Conservation (phyloP, 1,284 basidiomycete species). For the Singerocomus rubriflavus region DNA sequence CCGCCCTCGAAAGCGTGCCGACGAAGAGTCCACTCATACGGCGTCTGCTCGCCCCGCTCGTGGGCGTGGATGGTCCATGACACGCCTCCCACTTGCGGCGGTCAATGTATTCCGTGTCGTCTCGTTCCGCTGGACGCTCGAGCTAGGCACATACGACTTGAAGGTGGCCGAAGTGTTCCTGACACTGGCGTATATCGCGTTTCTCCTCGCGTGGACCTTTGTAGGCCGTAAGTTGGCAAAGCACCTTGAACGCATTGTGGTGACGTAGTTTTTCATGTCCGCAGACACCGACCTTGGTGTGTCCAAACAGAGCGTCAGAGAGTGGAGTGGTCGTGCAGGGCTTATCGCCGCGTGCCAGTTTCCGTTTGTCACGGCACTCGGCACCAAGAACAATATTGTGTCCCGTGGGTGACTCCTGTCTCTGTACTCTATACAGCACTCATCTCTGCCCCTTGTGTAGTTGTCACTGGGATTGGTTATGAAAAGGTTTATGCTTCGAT, state of each 20-base stretch:
- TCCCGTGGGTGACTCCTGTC: conserved; percentile 40
- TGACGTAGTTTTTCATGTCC: not conserved
- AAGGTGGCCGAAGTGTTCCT: conserved; percentile 49
- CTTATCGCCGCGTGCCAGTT: conserved; percentile 53
- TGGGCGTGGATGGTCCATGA: conserved; percentile 13
- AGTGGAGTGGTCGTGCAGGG: conserved; percentile 50
- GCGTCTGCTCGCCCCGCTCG: not conserved
- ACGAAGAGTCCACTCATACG: conserved; percentile 22
- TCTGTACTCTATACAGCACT: not conserved
- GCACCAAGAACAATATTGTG: conserved; percentile 63
- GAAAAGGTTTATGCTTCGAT: conserved; percentile 45
- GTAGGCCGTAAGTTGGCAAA: conserved; percentile 41
- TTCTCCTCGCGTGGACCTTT: conserved; percentile 48
- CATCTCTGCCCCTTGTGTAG: conserved; percentile 29
- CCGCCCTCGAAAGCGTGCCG: not conserved
- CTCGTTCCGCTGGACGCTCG: conserved; percentile 48
- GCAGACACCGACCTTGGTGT: conserved; percentile 39
- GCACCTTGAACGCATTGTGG: no score
- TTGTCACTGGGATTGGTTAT: conserved; percentile 56
- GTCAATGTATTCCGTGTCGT: conserved; percentile 46
- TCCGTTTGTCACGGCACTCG: conserved; percentile 60
- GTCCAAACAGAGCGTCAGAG: conserved; percentile 35
- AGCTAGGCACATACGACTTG: conserved; percentile 42
- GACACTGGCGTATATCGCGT: conserved; percentile 42
- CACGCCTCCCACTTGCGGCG: conserved; percentile 37